Conservation (phyloP, 371 early-diverging fungal species). For the Funneliformis caledonium region DNA sequence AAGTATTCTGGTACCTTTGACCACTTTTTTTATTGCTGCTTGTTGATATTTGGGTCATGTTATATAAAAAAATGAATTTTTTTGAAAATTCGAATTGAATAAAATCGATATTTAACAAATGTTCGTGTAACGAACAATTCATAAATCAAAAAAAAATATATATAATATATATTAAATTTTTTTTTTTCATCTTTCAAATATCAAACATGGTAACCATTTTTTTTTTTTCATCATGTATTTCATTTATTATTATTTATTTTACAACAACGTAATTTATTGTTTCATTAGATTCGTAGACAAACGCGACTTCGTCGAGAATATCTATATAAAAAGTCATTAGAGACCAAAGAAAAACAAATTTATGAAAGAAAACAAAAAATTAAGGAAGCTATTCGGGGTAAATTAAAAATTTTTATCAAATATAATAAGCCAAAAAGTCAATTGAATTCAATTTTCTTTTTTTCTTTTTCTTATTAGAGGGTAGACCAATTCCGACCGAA, state of each 20-base stretch:
- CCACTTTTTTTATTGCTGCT: slow-evolving; percentile 63
- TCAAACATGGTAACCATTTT: background rate
- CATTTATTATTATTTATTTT: background rate
- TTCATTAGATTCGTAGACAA: slow-evolving; percentile 73
- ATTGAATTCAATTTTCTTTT: background rate
- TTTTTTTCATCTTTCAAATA: background rate
- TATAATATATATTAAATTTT: too few species aligned
- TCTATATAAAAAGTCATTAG: slow-evolving; percentile 92
- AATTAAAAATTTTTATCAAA: background rate
- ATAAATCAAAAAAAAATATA: too few species aligned
- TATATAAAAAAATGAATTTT: background rate
- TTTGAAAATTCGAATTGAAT: background rate
- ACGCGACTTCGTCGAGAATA: slow-evolving; percentile 90
- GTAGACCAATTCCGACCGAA: slow-evolving; percentile 85
- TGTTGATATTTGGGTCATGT: slow-evolving; percentile 19
- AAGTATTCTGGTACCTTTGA: slow-evolving; percentile 90
- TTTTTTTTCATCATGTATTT: background rate
- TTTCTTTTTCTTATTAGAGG: slow-evolving; percentile 58
- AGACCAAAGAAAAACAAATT: slow-evolving; percentile 86
- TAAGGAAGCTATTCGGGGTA: slow-evolving; percentile 89
- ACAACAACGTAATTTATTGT: background rate
- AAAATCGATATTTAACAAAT: background rate
- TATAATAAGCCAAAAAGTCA: background rate
- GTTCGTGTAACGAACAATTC: background rate
- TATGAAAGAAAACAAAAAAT: slow-evolving; percentile 92